A percentile compares a stretch with the other conserved stretches of the same genome.
Conservation (phyloP, 441 rosid species). For the Francoa sonchifolia region DNA sequence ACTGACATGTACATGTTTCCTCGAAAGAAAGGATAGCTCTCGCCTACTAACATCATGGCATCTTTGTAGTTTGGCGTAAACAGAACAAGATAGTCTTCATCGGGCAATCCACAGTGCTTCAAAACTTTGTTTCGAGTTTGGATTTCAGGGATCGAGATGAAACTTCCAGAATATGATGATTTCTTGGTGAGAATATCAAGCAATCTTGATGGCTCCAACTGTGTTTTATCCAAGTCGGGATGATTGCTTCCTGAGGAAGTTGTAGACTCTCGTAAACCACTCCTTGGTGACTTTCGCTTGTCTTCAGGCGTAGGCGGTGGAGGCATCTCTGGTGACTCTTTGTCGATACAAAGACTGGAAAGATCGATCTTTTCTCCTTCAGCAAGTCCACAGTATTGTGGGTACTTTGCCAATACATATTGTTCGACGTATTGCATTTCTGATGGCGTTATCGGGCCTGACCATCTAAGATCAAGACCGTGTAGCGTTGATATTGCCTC, state of each 20-base stretch:
- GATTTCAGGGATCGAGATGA: slow-evolving; percentile 65
- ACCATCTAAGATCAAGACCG: slow-evolving; percentile 70
- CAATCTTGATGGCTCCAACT: slow-evolving; percentile 48
- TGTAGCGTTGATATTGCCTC: slow-evolving; percentile 68
- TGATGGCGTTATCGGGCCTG: slow-evolving; percentile 61
- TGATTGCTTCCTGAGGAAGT: slow-evolving; percentile 36
- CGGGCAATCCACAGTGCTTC: slow-evolving; percentile 49
- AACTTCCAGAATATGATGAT: slow-evolving; percentile 55
- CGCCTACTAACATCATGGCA: slow-evolving; percentile 63
- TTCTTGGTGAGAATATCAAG: slow-evolving; percentile 54
- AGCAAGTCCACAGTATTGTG: slow-evolving; percentile 54
- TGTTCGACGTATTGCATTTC: slow-evolving; percentile 67
- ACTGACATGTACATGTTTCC: slow-evolving; percentile 55
- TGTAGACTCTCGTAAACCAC: slow-evolving; percentile 24
- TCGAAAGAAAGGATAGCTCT: slow-evolving; percentile 62
- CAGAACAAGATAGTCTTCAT: slow-evolving; percentile 47
- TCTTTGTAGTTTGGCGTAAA: slow-evolving; percentile 57
- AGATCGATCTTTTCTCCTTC: slow-evolving; percentile 49
- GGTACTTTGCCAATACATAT: slow-evolving; percentile 64
- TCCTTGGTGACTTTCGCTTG: slow-evolving; percentile 31
- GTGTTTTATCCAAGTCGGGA: slow-evolving; percentile 42
- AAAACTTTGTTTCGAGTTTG: slow-evolving; percentile 50
- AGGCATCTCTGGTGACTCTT: slow-evolving; percentile 37
- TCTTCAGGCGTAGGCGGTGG: slow-evolving; percentile 28
- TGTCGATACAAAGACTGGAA: slow-evolving; percentile 49